These are phyloP conservation scores for Linderniella brevidens DNA, from an alignment of 257 asterid species.

Conservation along the genomic window DNA sequence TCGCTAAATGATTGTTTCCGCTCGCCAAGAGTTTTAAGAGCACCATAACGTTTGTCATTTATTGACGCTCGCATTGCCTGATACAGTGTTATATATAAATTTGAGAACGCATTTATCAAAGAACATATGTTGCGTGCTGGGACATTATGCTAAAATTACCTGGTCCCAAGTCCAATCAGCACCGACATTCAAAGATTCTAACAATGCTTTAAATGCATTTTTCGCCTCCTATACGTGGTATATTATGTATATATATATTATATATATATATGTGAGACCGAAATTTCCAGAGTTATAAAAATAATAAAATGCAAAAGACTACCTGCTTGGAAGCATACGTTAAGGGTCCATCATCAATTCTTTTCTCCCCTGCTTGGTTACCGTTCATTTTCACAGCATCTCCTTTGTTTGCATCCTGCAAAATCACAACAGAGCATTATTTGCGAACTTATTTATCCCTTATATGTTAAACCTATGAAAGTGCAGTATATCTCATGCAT, in stretches of 20 bases:
- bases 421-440: neutral
- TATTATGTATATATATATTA: too few species aligned
- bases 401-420: slow-evolving; percentile 53
- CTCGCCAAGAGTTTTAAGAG: slow-evolving; percentile 92
- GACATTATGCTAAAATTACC: slow-evolving; percentile 25
- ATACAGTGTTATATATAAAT: slow-evolving; percentile 8
- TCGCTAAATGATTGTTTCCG: slow-evolving; percentile 95
- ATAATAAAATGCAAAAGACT: slow-evolving; percentile 11
- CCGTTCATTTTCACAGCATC: slow-evolving; percentile 36
- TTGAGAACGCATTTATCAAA: slow-evolving; percentile 12
- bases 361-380: slow-evolving; percentile 46
- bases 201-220: slow-evolving; percentile 71
- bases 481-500: too few species aligned
- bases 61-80: slow-evolving; percentile 93
- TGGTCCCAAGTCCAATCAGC: slow-evolving; percentile 98
- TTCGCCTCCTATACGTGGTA: slow-evolving; percentile 60
- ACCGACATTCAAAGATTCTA: slow-evolving; percentile 80
- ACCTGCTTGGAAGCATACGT: slow-evolving; percentile 87
- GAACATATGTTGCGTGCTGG: slow-evolving; percentile 6
- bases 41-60: slow-evolving; percentile 85
- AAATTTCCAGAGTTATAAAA: neutral
- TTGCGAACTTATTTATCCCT: too few species aligned
- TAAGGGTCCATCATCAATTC: slow-evolving; percentile 42
- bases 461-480: too few species aligned
- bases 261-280: too few species aligned